A percentile compares a stretch with the other conserved stretches of the same genome.
phyloP scores from a whole-genome alignment of 495 filamentous ascomycete species.

The Chaetomium tenue region DNA sequence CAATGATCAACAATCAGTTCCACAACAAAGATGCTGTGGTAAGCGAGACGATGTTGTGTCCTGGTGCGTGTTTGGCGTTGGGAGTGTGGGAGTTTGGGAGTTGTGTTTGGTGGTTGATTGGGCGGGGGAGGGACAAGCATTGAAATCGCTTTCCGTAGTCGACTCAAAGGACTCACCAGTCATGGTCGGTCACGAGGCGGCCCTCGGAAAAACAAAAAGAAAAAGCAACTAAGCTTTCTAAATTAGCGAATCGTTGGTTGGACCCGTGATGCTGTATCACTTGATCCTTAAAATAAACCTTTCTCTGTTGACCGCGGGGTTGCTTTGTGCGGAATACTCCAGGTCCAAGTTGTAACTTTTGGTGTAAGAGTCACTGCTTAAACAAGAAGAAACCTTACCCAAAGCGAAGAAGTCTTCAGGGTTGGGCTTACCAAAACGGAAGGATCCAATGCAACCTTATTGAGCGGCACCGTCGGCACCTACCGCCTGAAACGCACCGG shows the following conservation, averaged over 20 bases:
- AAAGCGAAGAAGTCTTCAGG: background rate
- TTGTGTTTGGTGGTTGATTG: background rate
- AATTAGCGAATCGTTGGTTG: background rate
- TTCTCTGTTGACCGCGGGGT: background rate
- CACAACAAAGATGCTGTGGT: slow-evolving; percentile 11
- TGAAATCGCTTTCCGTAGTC: background rate
- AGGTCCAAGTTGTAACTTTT: background rate
- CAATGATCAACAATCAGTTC: slow-evolving; percentile 19
- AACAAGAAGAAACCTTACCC: background rate
- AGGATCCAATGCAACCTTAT: background rate
- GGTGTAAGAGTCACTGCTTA: slow-evolving; percentile 19
- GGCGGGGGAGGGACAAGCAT: slow-evolving; percentile 4
- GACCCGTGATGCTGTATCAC: background rate
- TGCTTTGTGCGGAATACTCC: background rate
- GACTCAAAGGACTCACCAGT: slow-evolving; percentile 17
- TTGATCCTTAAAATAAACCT: background rate
- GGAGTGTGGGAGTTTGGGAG: background rate
- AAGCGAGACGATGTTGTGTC: background rate
- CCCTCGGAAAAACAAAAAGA: background rate
- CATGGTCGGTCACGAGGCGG: slow-evolving; percentile 9
- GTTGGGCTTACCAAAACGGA: slow-evolving; percentile 2
- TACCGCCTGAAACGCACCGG: slow-evolving; percentile 7
- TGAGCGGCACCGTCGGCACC: slow-evolving; percentile 2
- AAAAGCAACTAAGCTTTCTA: background rate
- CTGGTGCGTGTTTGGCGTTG: background rate